Evolutionary conservation across 176 grass and related monocot species (phyloP).

Genomic region (Hordeum marinum): DNA sequence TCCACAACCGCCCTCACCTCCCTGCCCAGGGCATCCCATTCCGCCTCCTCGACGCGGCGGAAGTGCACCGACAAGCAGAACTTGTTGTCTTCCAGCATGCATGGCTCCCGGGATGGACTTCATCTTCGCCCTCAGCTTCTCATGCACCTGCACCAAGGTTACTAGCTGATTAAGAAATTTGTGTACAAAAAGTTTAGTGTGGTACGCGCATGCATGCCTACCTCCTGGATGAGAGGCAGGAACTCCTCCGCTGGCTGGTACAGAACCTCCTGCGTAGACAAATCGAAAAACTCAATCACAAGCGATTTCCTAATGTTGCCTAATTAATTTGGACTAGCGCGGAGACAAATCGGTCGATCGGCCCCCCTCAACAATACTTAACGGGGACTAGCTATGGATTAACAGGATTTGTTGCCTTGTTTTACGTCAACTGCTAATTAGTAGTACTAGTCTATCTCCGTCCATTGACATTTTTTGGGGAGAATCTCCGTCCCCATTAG

Average conservation of each 20-base stretch:
- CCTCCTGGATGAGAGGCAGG: constrained; percentile 70
- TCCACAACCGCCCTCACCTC: constrained; percentile 63
- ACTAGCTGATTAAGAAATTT: too few relatives aligned
- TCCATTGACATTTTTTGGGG: too few relatives aligned
- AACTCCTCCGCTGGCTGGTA: constrained; percentile 73
- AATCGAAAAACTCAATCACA: neutral
- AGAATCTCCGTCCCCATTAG: too few relatives aligned
- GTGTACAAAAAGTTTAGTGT: too few relatives aligned
- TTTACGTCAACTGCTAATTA: too few relatives aligned
- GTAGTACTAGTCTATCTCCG: too few relatives aligned
- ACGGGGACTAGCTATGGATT: too few relatives aligned
- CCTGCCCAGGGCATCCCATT: constrained; percentile 44
- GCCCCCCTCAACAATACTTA: too few relatives aligned
- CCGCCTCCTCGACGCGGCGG: constrained; percentile 71
- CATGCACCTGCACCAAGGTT: constrained; percentile 39
- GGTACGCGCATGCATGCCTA: neutral
- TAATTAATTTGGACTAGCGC: too few relatives aligned
- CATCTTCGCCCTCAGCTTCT: constrained; percentile 41
- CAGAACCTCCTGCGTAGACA: constrained; percentile 53
- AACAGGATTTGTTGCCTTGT: too few relatives aligned
- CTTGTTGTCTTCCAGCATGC: constrained; percentile 79
- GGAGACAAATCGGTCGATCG: too few relatives aligned
- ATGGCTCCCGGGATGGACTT: constrained; percentile 43
- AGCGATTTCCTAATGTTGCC: too few relatives aligned
- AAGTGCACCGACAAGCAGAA: constrained; percentile 89